These are phyloP conservation scores for Trichophyton benhamiae DNA, from an alignment of 2,329 filamentous ascomycete genomes.

Conservation along the genomic window DNA sequence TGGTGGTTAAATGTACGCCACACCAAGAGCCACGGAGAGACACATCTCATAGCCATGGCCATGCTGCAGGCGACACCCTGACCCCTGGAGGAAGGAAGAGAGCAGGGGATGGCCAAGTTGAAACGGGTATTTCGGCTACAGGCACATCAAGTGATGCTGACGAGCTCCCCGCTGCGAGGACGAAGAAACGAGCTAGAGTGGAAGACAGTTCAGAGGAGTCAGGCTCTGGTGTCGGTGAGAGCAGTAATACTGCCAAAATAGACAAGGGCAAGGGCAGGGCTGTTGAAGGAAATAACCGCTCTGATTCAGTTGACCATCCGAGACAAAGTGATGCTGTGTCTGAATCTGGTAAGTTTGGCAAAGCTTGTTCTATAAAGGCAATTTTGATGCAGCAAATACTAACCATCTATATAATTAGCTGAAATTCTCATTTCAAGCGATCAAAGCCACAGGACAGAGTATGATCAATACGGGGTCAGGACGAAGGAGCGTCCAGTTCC, in stretches of 20 bases:
- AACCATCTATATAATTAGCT: neutral
- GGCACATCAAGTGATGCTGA: neutral
- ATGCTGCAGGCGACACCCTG: neutral
- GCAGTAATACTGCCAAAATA: neutral
- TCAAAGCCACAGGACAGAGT: neutral
- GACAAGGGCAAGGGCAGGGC: neutral
- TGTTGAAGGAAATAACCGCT: neutral
- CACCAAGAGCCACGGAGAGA: neutral
- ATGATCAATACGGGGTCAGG: neutral
- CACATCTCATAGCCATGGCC: neutral
- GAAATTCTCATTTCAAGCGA: neutral
- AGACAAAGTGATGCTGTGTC: neutral
- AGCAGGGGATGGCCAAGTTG: neutral
- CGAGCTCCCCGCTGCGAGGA: neutral
- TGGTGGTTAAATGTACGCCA: slow-evolving; percentile 6
- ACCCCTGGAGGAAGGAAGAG: neutral
- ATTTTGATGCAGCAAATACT: too few species aligned
- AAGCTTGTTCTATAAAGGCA: too few species aligned
- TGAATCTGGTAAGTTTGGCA: neutral
- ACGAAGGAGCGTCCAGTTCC: neutral
- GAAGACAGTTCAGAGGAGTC: neutral
- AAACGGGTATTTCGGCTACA: neutral
- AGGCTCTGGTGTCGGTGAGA: too few species aligned
- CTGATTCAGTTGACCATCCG: neutral
- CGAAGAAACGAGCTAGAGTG: neutral